These are phyloP conservation scores for Ceratobasidium sp. DNA, from an alignment of 1,284 basidiomycete species.

Conservation along the genomic window DNA sequence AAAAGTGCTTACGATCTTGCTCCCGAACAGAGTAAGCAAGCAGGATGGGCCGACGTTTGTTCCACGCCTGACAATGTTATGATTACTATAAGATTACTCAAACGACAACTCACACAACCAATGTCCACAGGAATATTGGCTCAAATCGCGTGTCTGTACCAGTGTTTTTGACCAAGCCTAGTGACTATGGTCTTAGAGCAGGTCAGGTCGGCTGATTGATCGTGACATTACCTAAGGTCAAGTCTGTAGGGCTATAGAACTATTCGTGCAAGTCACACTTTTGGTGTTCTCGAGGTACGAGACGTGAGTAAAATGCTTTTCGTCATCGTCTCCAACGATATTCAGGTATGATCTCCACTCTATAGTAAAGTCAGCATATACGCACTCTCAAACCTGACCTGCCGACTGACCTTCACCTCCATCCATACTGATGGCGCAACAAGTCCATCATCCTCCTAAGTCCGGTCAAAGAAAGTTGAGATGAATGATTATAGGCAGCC, in stretches of 20 bases:
- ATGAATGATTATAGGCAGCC: neutral
- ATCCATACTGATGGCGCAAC: conserved; percentile 15
- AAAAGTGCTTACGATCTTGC: neutral
- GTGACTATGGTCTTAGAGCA: neutral
- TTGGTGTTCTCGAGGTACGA: neutral
- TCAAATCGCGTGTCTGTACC: conserved; percentile 9
- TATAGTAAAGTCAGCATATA: neutral
- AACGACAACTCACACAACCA: neutral
- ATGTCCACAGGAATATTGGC: neutral
- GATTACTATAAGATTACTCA: too few relatives aligned
- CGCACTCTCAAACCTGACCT: neutral
- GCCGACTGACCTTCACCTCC: conserved; percentile 8
- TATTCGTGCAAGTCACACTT: conserved; percentile 7
- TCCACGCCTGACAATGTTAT: neutral
- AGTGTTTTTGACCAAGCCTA: conserved; percentile 4
- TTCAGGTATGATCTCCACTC: conserved; percentile 4
- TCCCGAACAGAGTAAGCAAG: conserved; percentile 15
- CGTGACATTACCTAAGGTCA: neutral
- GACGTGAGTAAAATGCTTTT: conserved; percentile 3
- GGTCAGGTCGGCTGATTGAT: neutral
- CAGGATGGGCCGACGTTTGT: neutral
- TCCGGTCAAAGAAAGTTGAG: neutral
- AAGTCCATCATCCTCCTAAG: conserved; percentile 10
- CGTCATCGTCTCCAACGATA: neutral
- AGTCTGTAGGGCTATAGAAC: conserved; percentile 1